Base-by-base conservation (phyloP, 371 early-diverging fungal genomes). In the Mucor indicus region DNA sequence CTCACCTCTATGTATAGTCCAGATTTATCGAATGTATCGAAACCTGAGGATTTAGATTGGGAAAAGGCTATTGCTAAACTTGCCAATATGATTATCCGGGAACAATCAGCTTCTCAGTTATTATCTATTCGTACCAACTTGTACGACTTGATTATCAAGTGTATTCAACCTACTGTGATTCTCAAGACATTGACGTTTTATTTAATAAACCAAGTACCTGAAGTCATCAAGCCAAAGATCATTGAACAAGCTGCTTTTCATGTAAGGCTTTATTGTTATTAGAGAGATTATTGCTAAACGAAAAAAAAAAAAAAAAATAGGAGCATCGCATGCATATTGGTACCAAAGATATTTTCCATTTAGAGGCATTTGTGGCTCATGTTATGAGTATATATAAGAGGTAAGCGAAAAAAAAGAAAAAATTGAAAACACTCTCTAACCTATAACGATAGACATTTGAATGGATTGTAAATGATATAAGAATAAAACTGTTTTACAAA, bases 311-410 rank as follows among this genome's bases (percentile, higher is more conserved):
- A 19, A 27, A 27, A 33, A 4, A 47, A 25, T 70, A 93, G 87
- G 93, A 95, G 54, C 90, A 94, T 51, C 87, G 93, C 31, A 59
- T 99, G 55, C 78, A 81, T 24, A 54, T 76, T 12, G 99, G 99
- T 0, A 84, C 75, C 37, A 99, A 99, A 75, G 79, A 89, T 0
- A 94, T 99, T 15, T 92, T 98, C 57, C 99, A 99, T 69, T 68
- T 99, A 23, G 99, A 99, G 69, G 97, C 98, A 1, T 99, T 96
- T 76, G 89, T 91, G 12, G 93, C 93, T 27, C 81, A 82, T 54
- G 79, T 91, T 29, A 96, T 97, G 96, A 66, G 75, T 23, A 54
- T 80, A 3, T 91, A 85, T 54, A 79, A 70, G 15, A 53, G 73
- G 69, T 60, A 71, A 52, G 13, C 16, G 13, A 0, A 16, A 9